Evolutionary conservation across 2,329 filamentous ascomycete genomes (phyloP).

Genomic region (Aspergillus piperis): DNA sequence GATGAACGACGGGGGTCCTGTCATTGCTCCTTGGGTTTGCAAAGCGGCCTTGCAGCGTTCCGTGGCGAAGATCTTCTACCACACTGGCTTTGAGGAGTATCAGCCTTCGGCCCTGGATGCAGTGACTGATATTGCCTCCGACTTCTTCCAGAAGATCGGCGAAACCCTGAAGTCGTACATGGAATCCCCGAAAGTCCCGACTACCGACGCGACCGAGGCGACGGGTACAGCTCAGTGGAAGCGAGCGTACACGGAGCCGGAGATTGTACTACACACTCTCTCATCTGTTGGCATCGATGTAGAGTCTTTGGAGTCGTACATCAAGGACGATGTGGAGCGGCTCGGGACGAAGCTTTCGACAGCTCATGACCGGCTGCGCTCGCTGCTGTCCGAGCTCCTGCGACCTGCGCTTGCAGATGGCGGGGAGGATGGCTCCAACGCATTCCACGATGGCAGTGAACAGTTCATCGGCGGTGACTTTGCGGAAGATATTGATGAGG

Average conservation of each 20-base stretch:
- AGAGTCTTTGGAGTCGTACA: conserved; percentile 78
- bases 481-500: conserved; percentile 94
- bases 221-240: conserved; percentile 53
- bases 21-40: conserved; percentile 81
- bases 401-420: conserved; percentile 83
- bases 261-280: conserved; percentile 82
- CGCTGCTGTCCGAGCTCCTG: conserved; percentile 86
- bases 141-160: conserved; percentile 85
- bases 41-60: conserved; percentile 84
- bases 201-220: conserved; percentile 47
- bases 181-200: conserved; percentile 75
- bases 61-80: conserved; percentile 92
- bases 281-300: conserved; percentile 82
- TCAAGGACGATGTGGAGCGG: conserved; percentile 90
- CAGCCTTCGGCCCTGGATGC: conserved; percentile 92
- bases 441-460: conserved; percentile 95
- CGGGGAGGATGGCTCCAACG: conserved; percentile 79
- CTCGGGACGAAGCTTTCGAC: conserved; percentile 74
- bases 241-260: conserved; percentile 75
- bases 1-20: conserved; percentile 80
- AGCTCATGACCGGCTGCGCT: conserved; percentile 93
- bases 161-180: conserved; percentile 78
- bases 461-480: conserved; percentile 97
- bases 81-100: conserved; percentile 94
- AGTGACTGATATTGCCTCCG: conserved; percentile 82